phyloP scores from a whole-genome alignment of 73 alveolate genomes.

The Paramecium tetraurelia region DNA sequence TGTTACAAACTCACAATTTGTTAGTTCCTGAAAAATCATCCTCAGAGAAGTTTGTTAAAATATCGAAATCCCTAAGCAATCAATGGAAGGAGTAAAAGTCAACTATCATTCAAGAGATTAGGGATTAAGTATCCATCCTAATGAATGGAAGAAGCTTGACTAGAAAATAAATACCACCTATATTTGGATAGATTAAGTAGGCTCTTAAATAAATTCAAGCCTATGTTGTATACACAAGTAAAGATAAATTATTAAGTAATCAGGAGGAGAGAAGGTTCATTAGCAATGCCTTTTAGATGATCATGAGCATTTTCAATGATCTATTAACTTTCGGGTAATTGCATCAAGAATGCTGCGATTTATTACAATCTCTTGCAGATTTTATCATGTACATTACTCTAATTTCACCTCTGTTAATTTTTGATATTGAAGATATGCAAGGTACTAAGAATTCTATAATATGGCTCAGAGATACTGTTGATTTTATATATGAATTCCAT shows the following conservation, averaged over 20 bases:
- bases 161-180: neutral
- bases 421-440: constrained; percentile 16
- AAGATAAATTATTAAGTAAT: constrained; percentile 15
- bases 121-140: neutral
- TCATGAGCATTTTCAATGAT: constrained; percentile 16
- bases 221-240: constrained; percentile 24
- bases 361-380: neutral
- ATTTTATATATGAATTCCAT: constrained; percentile 38
- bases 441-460: neutral
- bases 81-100: neutral
- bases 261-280: neutral
- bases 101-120: neutral
- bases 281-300: neutral
- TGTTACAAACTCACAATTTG: neutral
- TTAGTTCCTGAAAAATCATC: constrained; percentile 48
- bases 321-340: neutral
- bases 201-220: constrained; percentile 10
- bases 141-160: neutral
- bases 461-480: constrained; percentile 21
- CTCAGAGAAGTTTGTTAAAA: constrained; percentile 4
- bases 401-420: constrained; percentile 10
- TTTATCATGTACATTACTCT: constrained; percentile 10
- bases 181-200: neutral
- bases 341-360: neutral
- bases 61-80: neutral